Base-by-base conservation (phyloP, 2,329 filamentous ascomycete genomes). In the Pseudogymnoascus sp. region DNA sequence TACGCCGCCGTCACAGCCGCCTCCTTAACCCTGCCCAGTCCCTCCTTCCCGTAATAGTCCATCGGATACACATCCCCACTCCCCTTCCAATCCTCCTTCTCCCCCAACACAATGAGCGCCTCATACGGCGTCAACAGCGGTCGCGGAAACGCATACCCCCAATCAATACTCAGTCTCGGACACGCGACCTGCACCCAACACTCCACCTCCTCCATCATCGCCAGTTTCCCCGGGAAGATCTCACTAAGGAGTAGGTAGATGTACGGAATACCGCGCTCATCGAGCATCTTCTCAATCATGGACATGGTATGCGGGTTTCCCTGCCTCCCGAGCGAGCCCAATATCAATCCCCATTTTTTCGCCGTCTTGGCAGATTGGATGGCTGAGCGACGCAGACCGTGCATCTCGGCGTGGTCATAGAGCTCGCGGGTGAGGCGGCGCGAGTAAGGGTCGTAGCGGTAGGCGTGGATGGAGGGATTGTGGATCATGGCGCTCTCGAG, bases 401-500 rank as follows among this genome's bases (percentile, higher is more conserved):
- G 89, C 81, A 99, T 94, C 70, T 95, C 91, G 21, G 88, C 83
- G 72, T 99, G 94, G 39, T 89, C 89, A 73, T 99, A 99, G 21
- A 82, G 87, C 74, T 99, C 95, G 65, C 89, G 86, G 1, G 92
- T 96, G 26, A 99, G 82, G 61, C 89, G 90, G 57, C 92, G 84
- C 9, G 91, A 94, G 75, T 99, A 99, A 0, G 95, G 94, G 70
- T 99, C 94, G 73, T 99, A 99, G 64, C 94, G 83, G 74, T 96
- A 99, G 1, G 95, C 92, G 0, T 92, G 89, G 34, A 96, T 83
- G 4, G 78, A 75, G 0, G 95, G 94, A 74, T 99, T 99, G 71
- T 97, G 94, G 65, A 99, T 99, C 92, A 99, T 99, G 69, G 95
- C 92, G 69, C 90, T 95, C 74, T 99, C 94, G 41, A 99, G 86